Percentiles rank a stretch among this genome's conserved stretches.
Evolutionary conservation across 1,284 basidiomycete species (phyloP).

Genomic region (Trametes sp.): DNA sequence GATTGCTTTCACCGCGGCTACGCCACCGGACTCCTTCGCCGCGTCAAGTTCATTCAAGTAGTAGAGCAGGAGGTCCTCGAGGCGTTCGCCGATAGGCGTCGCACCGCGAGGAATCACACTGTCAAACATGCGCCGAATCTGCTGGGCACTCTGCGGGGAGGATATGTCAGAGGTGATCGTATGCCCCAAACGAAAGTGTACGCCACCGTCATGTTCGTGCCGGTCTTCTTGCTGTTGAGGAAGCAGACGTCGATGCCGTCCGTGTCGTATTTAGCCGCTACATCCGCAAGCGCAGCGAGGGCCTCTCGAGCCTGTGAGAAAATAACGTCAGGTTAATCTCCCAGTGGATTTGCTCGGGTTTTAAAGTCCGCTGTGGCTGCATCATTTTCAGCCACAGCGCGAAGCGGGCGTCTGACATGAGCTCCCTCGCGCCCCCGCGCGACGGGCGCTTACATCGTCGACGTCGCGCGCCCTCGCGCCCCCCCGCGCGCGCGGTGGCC

Average conservation of each 20-base stretch:
- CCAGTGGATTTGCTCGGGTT: no score
- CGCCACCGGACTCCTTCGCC: slow-evolving; percentile 44
- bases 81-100: slow-evolving; percentile 58
- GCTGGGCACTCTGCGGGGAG: not conserved
- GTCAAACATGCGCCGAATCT: slow-evolving; percentile 53
- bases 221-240: slow-evolving; percentile 47
- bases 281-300: slow-evolving; percentile 50
- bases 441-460: no score
- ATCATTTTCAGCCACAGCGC: no score
- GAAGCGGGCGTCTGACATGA: no score
- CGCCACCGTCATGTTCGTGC: slow-evolving; percentile 47
- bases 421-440: no score
- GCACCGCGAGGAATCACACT: slow-evolving; percentile 51
- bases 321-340: not conserved
- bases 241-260: slow-evolving; percentile 62
- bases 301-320: slow-evolving; percentile 49
- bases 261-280: slow-evolving; percentile 51
- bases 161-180: not conserved
- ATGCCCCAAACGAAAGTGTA: not conserved
- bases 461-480: no score
- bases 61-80: slow-evolving; percentile 53
- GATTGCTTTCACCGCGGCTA: slow-evolving; percentile 41
- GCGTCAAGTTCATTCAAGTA: slow-evolving; percentile 56
- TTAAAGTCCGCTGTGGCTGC: no score
- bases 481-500: no score